A percentile compares a stretch with the other conserved stretches of the same genome.
These are phyloP conservation scores for Aspergillus bertholletiae DNA, from an alignment of 495 filamentous ascomycete genomes.

Conservation along the genomic window DNA sequence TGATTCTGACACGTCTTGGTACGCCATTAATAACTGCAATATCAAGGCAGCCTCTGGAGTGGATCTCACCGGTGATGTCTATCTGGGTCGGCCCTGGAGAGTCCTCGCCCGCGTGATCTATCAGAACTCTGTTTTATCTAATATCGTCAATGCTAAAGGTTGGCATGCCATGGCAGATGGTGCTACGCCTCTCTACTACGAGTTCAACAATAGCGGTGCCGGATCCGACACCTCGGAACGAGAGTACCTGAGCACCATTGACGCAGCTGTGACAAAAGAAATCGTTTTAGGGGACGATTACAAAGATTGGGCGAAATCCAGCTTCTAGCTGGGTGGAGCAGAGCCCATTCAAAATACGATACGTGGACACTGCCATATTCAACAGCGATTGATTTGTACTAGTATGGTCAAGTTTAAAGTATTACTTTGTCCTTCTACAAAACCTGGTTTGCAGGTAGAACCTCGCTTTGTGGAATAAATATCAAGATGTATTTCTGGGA, in stretches of 20 bases:
- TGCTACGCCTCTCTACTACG: slow-evolving; percentile 48
- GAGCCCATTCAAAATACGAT: no score
- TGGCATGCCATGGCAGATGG: slow-evolving; percentile 53
- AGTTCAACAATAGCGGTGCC: slow-evolving; percentile 57
- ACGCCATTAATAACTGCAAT: slow-evolving; percentile 59
- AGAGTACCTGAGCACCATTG: slow-evolving; percentile 48
- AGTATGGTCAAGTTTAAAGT: no score
- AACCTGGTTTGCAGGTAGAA: no score
- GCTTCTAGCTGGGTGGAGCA: slow-evolving; percentile 5
- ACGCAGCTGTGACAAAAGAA: slow-evolving; percentile 41
- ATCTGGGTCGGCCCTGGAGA: slow-evolving; percentile 67
- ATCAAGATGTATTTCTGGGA: no score
- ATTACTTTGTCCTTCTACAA: no score
- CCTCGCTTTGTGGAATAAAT: no score
- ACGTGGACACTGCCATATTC: no score
- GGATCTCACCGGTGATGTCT: slow-evolving; percentile 49
- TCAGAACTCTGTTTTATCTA: slow-evolving; percentile 52
- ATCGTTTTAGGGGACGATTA: slow-evolving; percentile 52
- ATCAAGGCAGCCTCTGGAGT: slow-evolving; percentile 44
- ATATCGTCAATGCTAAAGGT: slow-evolving; percentile 57
- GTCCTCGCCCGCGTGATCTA: slow-evolving; percentile 62
- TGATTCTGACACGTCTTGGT: slow-evolving; percentile 42
- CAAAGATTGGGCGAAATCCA: slow-evolving; percentile 33
- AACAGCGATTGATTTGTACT: no score
- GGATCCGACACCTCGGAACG: slow-evolving; percentile 55